These are phyloP conservation scores for Amaranthus cruentus DNA, from an alignment of 148 eudicot genomes.

Conservation along the genomic window DNA sequence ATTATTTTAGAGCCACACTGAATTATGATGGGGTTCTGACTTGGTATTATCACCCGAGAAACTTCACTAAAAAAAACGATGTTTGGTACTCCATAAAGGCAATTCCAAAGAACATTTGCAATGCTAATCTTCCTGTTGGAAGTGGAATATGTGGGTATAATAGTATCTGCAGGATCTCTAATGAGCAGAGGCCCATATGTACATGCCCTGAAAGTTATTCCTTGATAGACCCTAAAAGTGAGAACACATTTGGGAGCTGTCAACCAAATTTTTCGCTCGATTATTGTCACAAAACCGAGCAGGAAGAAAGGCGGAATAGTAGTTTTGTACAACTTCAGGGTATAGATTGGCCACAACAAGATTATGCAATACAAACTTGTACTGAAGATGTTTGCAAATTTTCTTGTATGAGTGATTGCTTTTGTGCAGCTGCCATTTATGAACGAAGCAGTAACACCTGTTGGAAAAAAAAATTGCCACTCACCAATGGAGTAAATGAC, in stretches of 20 bases:
- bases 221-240: too few species aligned
- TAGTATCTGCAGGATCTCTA: too few species aligned
- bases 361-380: conserved; percentile 16
- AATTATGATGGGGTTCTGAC: too few species aligned
- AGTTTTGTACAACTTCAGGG: conserved; percentile 8
- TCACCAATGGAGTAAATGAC: conserved; percentile 26
- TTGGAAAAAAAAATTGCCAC: conserved; percentile 37
- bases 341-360: conserved; percentile 17
- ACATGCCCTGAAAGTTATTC: too few species aligned
- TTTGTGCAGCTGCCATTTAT: conserved; percentile 27
- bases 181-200: too few species aligned
- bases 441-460: conserved; percentile 9
- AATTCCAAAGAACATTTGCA: too few species aligned
- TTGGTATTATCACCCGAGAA: too few species aligned
- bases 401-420: conserved; percentile 23
- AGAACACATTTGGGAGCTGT: too few species aligned
- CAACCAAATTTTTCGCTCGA: neutral
- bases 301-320: neutral
- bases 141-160: too few species aligned
- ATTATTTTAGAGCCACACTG: too few species aligned
- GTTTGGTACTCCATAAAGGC: too few species aligned
- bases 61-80: too few species aligned
- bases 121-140: neutral
- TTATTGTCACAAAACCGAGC: neutral
- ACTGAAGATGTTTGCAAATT: conserved; percentile 27